Conservation (phyloP, 2,329 filamentous ascomycete species). For the Sclerotinia sclerotiorum region DNA sequence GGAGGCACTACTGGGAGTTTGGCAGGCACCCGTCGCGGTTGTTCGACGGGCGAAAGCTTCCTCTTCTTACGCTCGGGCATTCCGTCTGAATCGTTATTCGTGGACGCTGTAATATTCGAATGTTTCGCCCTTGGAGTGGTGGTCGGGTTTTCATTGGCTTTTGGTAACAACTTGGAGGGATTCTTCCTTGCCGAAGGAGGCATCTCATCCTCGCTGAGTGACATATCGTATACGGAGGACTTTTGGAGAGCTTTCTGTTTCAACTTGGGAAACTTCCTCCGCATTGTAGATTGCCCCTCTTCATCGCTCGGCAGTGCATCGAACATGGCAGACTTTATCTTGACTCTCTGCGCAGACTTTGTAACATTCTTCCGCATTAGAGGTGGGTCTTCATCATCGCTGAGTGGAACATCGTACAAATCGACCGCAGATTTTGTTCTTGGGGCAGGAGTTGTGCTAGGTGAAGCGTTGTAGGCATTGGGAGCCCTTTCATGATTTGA, state of each 20-base stretch:
- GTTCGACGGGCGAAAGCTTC: conserved; percentile 33
- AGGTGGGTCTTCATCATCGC: conserved; percentile 27
- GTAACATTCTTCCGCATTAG: conserved; percentile 21
- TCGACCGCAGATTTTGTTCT: conserved; percentile 17
- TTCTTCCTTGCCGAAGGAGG: conserved; percentile 14
- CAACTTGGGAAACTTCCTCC: conserved; percentile 27
- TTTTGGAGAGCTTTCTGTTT: conserved; percentile 17
- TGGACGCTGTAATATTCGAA: not conserved
- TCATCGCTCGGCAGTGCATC: conserved; percentile 33
- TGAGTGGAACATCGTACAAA: conserved; percentile 35
- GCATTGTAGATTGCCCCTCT: conserved; percentile 10
- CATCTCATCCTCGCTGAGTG: conserved; percentile 9
- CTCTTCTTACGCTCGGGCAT: conserved; percentile 33
- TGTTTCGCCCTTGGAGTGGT: not conserved
- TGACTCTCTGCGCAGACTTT: conserved; percentile 14
- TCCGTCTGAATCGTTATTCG: conserved; percentile 8
- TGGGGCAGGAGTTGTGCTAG: conserved; percentile 16
- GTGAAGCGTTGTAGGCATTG: conserved; percentile 8
- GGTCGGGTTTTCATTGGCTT: conserved; percentile 8
- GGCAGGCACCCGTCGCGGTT: conserved; percentile 17
- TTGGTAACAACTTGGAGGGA: conserved; percentile 9
- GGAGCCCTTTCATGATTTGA: conserved; percentile 17
- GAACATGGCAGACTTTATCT: conserved; percentile 26
- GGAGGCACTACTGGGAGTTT: conserved; percentile 17
- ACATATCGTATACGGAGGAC: conserved; percentile 10